Conservation (phyloP, 805 yeast species). For the Spathaspora sp. region DNA sequence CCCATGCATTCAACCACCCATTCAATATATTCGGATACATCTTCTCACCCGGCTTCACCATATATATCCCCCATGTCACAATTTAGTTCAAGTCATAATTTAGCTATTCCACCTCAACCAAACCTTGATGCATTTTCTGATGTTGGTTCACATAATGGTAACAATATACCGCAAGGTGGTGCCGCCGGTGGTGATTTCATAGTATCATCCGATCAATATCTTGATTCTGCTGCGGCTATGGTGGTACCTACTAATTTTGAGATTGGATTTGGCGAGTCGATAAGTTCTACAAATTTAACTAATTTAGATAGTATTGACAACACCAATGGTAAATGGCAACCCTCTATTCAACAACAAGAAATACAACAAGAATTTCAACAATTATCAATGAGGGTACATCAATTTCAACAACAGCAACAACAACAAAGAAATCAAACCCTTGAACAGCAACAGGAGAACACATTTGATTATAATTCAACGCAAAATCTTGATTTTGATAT, state of each 20-base stretch:
- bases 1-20: constrained; percentile 16
- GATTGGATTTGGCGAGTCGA: constrained; percentile 37
- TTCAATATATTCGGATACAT: constrained; percentile 33
- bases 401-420: constrained; percentile 4
- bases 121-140: constrained; percentile 10
- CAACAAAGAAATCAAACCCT: neutral
- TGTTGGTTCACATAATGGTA: constrained; percentile 4
- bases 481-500: constrained; percentile 5
- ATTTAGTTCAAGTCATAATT: constrained; percentile 12
- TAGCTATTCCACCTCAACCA: constrained; percentile 2
- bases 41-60: constrained; percentile 35
- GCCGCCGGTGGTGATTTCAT: neutral
- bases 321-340: neutral
- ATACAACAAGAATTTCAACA: constrained; percentile 1
- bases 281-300: constrained; percentile 31
- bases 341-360: constrained; percentile 5
- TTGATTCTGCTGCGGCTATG: neutral
- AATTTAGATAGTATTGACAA: constrained; percentile 6
- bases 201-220: constrained; percentile 4
- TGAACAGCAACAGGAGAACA: neutral
- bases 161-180: neutral
- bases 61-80: constrained; percentile 35
- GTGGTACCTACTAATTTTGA: constrained; percentile 14
- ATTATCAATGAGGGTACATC: constrained; percentile 3
- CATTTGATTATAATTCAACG: neutral